Evolutionary conservation across 1,139 yeast genomes (phyloP), one percentile per base, ranked within the genome.

Genomic region (Pichia sp.): DNA sequence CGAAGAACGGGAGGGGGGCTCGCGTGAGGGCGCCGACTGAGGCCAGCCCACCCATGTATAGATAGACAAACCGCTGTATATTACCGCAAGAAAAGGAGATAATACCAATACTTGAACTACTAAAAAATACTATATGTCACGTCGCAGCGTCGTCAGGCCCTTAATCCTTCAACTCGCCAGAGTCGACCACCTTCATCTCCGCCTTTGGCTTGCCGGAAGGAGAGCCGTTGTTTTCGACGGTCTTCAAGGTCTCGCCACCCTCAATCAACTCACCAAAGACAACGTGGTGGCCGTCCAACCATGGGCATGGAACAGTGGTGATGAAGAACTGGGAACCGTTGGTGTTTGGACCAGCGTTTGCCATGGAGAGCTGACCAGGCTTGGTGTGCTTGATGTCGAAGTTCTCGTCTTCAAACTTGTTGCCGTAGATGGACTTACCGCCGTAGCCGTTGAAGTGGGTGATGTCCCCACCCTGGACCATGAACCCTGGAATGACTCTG

Each of bases 391-490:
- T 86, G 81, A 79, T 81, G 75, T 72, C 61, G 73, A 92, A 92
- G 90, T 92, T 90, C 83, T 93, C 98, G 72, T 93, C 98, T 61
- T 95, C 85, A 77, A 93, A 93, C 78, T 85, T 87, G 69, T 82
- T 85, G 72, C 98, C 98, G 82, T 93, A 93, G 83, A 93, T 93
- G 67, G 97, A 90, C 82, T 90, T 90, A 75, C 99, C 99, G 76
- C 98, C 99, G 68, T 95, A 88, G 76, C 99, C 97, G 73, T 85
- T 87, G 69, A 89, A 85, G 70, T 85, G 79, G 73, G 96, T 90
- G 84, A 90, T 89, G 76, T 90, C 98, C 84, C 99, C 99, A 78
- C 98, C 98, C 80, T 93, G 99, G 74, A 92, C 81, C 99, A 93
- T 93, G 83, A 93, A 93, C 67, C 88, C 85, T 67, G 98, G 98